Evolutionary conservation across 2,329 filamentous ascomycete genomes (phyloP).

Genomic region (Colletotrichum lindemuthianum): DNA sequence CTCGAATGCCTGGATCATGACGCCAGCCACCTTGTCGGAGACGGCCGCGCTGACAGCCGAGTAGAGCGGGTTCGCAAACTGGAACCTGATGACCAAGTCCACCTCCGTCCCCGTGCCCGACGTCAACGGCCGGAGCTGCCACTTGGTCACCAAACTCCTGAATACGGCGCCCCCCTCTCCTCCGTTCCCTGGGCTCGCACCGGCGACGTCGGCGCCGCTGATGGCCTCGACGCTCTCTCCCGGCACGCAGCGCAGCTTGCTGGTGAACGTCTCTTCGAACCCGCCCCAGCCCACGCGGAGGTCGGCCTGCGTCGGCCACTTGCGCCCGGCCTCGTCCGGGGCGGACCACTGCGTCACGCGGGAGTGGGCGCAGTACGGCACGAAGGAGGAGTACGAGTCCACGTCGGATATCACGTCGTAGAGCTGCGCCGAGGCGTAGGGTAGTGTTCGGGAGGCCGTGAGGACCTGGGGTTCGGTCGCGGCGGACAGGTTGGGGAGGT

Average conservation of each 20-base stretch:
- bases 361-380: slow-evolving; percentile 88
- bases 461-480: slow-evolving; percentile 66
- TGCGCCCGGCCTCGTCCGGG: slow-evolving; percentile 58
- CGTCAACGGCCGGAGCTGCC: slow-evolving; percentile 67
- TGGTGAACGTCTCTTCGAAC: slow-evolving; percentile 85
- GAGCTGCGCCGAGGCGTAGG: slow-evolving; percentile 75
- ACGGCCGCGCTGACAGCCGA: slow-evolving; percentile 82
- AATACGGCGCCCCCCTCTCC: slow-evolving; percentile 61
- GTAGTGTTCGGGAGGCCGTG: slow-evolving; percentile 78
- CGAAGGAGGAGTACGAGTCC: slow-evolving; percentile 82
- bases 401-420: slow-evolving; percentile 92
- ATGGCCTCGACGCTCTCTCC: slow-evolving; percentile 80
- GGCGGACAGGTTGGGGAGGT: slow-evolving; percentile 39
- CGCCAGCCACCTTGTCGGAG: slow-evolving; percentile 82
- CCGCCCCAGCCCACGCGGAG: slow-evolving; percentile 87
- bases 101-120: slow-evolving; percentile 70
- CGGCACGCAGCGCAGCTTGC: slow-evolving; percentile 80
- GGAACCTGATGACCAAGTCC: slow-evolving; percentile 79
- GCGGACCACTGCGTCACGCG: slow-evolving; percentile 79
- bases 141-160: slow-evolving; percentile 74
- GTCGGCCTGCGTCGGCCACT: slow-evolving; percentile 79
- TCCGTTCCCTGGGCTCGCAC: slow-evolving; percentile 29
- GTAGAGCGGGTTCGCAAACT: slow-evolving; percentile 91
- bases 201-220: slow-evolving; percentile 65
- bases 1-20: slow-evolving; percentile 96